Evolutionary conservation across 1,284 basidiomycete species (phyloP).

Genomic region (Salmacisia buchloeana): DNA sequence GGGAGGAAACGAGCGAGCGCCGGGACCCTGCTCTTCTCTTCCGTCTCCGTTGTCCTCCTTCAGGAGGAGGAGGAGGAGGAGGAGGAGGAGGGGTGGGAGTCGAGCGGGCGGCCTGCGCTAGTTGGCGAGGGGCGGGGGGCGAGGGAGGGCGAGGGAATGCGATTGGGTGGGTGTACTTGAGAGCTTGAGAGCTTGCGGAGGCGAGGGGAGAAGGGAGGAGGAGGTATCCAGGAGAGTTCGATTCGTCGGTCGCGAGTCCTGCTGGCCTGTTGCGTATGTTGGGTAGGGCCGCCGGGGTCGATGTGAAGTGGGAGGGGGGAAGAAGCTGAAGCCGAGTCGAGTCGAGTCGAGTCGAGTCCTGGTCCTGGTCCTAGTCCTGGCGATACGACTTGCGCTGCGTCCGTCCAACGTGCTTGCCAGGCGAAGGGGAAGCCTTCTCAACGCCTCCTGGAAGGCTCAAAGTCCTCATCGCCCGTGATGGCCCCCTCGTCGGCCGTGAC

Average conservation of each 20-base stretch:
- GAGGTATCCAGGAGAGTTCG: no score
- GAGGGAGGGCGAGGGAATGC: not conserved
- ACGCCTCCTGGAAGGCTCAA: constrained; percentile 8
- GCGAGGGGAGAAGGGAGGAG: no score
- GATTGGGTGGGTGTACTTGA: not conserved
- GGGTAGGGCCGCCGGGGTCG: not conserved
- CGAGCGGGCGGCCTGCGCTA: not conserved
- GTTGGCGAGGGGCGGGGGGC: not conserved
- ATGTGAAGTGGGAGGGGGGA: not conserved
- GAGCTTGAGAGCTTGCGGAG: no score
- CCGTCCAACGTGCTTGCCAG: not conserved
- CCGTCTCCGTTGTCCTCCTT: not conserved
- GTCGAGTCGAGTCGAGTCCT: no score
- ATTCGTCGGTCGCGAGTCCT: no score
- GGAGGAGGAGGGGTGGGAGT: not conserved
- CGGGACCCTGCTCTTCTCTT: not conserved
- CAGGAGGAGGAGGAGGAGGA: not conserved
- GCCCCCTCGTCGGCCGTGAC: constrained; percentile 39
- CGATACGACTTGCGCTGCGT: no score
- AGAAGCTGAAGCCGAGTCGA: not conserved
- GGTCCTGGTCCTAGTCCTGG: no score
- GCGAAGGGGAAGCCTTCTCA: not conserved
- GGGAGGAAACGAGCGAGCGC: not conserved
- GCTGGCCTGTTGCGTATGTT: no score
- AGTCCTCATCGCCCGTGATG: constrained; percentile 16